Conservation (phyloP, 1,284 basidiomycete genomes). For the Sporisorium iseilematis-ciliati region DNA sequence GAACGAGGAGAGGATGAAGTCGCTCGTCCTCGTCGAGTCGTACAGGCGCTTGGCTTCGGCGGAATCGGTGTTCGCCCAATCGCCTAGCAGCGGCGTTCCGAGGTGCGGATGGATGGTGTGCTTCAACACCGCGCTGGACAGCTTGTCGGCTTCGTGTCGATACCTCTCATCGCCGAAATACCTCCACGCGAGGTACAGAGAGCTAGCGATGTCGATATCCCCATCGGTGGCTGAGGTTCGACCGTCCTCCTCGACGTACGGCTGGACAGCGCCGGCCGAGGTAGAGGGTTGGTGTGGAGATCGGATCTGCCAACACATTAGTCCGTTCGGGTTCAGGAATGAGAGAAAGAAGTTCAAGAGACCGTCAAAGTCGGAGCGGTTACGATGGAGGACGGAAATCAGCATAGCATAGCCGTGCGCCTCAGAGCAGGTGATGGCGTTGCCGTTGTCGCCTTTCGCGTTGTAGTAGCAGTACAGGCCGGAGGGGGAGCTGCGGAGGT, state of each 20-base stretch:
- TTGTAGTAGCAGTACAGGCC: constrained; percentile 65
- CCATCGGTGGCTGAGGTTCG: constrained; percentile 61
- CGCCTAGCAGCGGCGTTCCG: constrained; percentile 58
- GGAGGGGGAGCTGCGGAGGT: constrained; percentile 29
- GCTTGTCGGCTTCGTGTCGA: constrained; percentile 36
- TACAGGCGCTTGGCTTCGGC: constrained; percentile 43
- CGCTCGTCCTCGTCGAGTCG: constrained; percentile 55
- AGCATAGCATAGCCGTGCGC: constrained; percentile 67
- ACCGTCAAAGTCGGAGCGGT: constrained; percentile 58
- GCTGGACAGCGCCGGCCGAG: constrained; percentile 12
- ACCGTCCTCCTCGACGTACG: constrained; percentile 57
- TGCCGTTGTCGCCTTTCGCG: constrained; percentile 55
- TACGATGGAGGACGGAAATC: constrained; percentile 59
- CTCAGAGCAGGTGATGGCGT: constrained; percentile 66
- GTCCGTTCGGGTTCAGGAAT: constrained; percentile 53
- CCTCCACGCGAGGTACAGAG: constrained; percentile 50
- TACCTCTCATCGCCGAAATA: constrained; percentile 52
- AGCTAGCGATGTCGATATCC: constrained; percentile 63
- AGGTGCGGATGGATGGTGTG: constrained; percentile 55
- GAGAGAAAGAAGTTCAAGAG: constrained; percentile 55
- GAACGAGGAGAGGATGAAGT: constrained; percentile 62
- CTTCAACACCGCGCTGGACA: constrained; percentile 40
- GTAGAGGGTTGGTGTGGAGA: constrained; percentile 22
- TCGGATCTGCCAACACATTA: constrained; percentile 66
- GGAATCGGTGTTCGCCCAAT: constrained; percentile 58